These are phyloP conservation scores for Camelina sativa DNA, from an alignment of 345 rosid genomes.

Conservation along the genomic window DNA sequence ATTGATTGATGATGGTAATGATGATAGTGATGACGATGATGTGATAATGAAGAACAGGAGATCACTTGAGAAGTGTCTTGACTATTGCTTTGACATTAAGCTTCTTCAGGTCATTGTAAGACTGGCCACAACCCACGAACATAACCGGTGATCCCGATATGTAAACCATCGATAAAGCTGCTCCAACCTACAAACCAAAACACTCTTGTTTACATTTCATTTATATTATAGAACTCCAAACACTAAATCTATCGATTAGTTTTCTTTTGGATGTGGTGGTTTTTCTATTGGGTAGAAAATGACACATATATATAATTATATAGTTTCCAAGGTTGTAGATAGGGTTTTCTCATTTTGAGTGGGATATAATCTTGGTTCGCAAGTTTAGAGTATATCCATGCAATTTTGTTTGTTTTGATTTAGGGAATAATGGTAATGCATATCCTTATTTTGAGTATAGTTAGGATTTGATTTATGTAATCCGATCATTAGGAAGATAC, in stretches of 20 bases:
- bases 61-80: conserved; percentile 91
- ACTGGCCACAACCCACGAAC: conserved; percentile 99
- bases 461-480: too few species aligned
- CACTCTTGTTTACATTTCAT: conserved; percentile 17
- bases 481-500: too few species aligned
- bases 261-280: too few species aligned
- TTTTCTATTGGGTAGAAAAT: too few species aligned
- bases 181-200: conserved; percentile 76
- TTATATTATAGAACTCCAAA: conserved; percentile 11
- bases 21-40: conserved; percentile 1
- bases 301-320: too few species aligned
- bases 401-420: too few species aligned
- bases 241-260: neutral
- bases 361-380: too few species aligned
- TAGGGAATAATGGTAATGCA: too few species aligned
- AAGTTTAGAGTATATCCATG: too few species aligned
- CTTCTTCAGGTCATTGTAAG: conserved; percentile 92
- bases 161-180: conserved; percentile 96
- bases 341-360: too few species aligned
- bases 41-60: conserved; percentile 4
- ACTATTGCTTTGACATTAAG: conserved; percentile 83
- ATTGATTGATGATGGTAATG: conserved; percentile 8
- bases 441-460: too few species aligned
- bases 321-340: too few species aligned
- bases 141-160: conserved; percentile 94